A percentile compares a stretch with the other conserved stretches of the same genome.
phyloP scores from a whole-genome alignment of 2,329 filamentous ascomycete species.

The Ciborinia camelliae region DNA sequence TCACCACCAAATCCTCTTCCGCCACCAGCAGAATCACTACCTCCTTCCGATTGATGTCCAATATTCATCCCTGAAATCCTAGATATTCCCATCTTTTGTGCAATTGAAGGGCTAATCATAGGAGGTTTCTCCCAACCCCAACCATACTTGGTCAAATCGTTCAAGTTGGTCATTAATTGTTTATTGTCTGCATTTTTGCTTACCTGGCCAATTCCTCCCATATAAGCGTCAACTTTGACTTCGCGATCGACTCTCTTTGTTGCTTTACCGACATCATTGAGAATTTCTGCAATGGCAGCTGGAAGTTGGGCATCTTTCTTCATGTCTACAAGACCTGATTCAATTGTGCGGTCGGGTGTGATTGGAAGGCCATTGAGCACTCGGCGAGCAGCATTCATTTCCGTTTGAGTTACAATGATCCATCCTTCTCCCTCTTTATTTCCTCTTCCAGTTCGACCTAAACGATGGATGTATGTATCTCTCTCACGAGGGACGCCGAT shows the following conservation, averaged over 20 bases:
- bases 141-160: conserved; percentile 36
- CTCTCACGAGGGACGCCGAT: conserved; percentile 59
- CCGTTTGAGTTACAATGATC: conserved; percentile 30
- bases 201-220: conserved; percentile 24
- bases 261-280: conserved; percentile 32
- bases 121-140: conserved; percentile 38
- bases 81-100: conserved; percentile 29
- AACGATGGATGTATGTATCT: conserved; percentile 72
- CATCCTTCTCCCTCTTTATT: conserved; percentile 66
- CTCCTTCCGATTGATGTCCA: conserved; percentile 14
- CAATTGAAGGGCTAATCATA: conserved; percentile 22
- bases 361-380: conserved; percentile 35
- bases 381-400: conserved; percentile 26
- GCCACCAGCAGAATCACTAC: conserved; percentile 17
- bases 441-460: conserved; percentile 74
- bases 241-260: conserved; percentile 33
- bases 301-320: conserved; percentile 37
- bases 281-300: conserved; percentile 29
- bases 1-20: conserved; percentile 22
- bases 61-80: conserved; percentile 29
- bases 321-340: conserved; percentile 36
- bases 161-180: conserved; percentile 21
- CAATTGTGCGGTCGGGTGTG: conserved; percentile 28
- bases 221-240: conserved; percentile 33
- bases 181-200: not conserved